Evolutionary conservation across 306 rosid genomes (phyloP).

Genomic region (Rosa chinensis): DNA sequence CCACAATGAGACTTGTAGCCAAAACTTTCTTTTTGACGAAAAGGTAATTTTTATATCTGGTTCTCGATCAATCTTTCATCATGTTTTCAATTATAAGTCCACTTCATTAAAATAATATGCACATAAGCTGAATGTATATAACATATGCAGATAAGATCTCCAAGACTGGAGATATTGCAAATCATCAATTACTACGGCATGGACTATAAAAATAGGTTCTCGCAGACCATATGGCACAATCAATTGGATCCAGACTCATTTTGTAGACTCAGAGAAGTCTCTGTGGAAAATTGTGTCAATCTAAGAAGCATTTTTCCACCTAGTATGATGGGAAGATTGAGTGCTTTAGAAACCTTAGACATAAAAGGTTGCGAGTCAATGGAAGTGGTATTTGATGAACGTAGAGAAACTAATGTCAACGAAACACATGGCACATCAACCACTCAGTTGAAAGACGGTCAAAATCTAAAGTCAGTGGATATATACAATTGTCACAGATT

Average conservation of each 20-base stretch:
- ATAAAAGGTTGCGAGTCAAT: background rate
- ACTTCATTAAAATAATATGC: too few relatives aligned
- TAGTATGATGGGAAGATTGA: background rate
- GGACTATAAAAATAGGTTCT: too few relatives aligned
- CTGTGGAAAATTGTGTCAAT: rapidly evolving
- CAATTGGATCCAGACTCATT: background rate
- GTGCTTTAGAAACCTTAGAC: background rate
- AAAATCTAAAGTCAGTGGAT: background rate
- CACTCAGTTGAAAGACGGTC: background rate
- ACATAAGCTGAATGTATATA: too few relatives aligned
- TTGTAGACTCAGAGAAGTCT: background rate
- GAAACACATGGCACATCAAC: background rate
- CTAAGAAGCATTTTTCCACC: background rate
- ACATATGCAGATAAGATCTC: too few relatives aligned
- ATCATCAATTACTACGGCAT: too few relatives aligned
- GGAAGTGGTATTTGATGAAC: background rate
- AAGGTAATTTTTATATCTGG: too few relatives aligned
- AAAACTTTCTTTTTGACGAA: background rate
- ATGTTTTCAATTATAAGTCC: too few relatives aligned
- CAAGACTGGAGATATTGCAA: background rate
- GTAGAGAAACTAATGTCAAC: too few relatives aligned
- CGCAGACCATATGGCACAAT: background rate
- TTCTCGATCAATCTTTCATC: too few relatives aligned
- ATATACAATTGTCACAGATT: background rate
- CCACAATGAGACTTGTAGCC: too few relatives aligned